These are phyloP conservation scores for Gamarada debralockiae DNA, from an alignment of 495 filamentous ascomycete genomes.

Conservation along the genomic window DNA sequence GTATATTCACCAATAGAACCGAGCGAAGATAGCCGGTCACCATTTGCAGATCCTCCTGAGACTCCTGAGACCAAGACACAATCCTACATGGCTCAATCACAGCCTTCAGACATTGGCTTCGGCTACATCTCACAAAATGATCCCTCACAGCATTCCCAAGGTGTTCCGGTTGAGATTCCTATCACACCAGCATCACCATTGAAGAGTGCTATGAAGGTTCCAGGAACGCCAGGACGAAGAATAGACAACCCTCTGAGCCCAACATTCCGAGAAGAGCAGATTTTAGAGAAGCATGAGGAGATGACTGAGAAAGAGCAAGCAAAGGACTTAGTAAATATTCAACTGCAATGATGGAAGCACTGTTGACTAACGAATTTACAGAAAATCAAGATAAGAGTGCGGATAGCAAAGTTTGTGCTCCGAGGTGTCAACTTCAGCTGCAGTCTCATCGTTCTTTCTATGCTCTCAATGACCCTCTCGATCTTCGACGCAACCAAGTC, in stretches of 20 bases:
- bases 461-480: constrained; percentile 77
- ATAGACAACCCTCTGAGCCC: constrained; percentile 72
- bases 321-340: constrained; percentile 73
- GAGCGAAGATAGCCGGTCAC: constrained; percentile 42
- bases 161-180: constrained; percentile 36
- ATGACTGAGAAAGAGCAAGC: constrained; percentile 76
- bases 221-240: constrained; percentile 68
- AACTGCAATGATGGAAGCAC: constrained; percentile 19
- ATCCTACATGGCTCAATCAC: constrained; percentile 54
- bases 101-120: constrained; percentile 84
- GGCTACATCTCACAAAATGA: constrained; percentile 72
- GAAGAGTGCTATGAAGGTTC: constrained; percentile 82
- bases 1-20: constrained; percentile 79
- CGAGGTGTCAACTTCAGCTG: constrained; percentile 94
- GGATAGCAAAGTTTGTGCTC: constrained; percentile 90
- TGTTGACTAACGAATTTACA: constrained; percentile 34
- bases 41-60: constrained; percentile 63
- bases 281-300: constrained; percentile 76
- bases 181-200: constrained; percentile 70
- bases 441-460: constrained; percentile 86
- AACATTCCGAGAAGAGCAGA: constrained; percentile 81
- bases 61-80: constrained; percentile 27
- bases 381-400: constrained; percentile 90
- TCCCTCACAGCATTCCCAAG: constrained; percentile 41
- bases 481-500: constrained; percentile 82